phyloP scores from a whole-genome alignment of 352 stramenopile species.

The Globisporangium carolinianum region DNA sequence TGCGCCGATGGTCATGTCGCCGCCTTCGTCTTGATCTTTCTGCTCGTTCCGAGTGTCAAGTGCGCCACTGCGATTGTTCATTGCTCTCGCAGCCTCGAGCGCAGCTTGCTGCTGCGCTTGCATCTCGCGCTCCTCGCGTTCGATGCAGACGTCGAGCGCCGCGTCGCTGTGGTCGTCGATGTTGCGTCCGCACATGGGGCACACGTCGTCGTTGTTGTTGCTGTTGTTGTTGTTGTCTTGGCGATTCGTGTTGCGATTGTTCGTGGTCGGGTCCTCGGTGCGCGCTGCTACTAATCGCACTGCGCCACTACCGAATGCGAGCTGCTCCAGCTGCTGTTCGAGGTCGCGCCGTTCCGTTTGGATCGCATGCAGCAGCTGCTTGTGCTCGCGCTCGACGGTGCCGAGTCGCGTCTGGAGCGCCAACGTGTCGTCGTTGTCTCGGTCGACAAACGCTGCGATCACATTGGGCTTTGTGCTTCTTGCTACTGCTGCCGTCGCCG shows the following conservation, averaged over 20 bases:
- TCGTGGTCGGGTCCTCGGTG: not conserved
- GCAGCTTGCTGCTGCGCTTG: constrained; percentile 1
- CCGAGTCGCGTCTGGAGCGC: constrained; percentile 3
- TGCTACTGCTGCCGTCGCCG: not conserved
- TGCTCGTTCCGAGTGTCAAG: constrained; percentile 1
- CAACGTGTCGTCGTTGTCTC: not conserved
- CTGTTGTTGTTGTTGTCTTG: constrained; percentile 2
- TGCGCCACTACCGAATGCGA: not conserved
- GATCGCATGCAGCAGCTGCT: constrained; percentile 10
- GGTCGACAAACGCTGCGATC: not conserved
- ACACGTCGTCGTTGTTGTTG: not conserved
- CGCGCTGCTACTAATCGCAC: too few relatives aligned
- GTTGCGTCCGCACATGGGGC: constrained; percentile 13
- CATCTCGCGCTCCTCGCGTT: constrained; percentile 12
- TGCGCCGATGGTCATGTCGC: not conserved
- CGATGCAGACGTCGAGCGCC: constrained; percentile 13
- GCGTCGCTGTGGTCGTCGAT: constrained; percentile 15
- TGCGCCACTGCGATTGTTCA: not conserved
- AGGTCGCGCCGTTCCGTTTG: constrained; percentile 12
- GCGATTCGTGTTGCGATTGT: too few relatives aligned
- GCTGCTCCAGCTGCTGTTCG: constrained; percentile 10
- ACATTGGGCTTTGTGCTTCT: not conserved
- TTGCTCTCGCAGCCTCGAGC: too few relatives aligned
- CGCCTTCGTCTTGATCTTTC: not conserved
- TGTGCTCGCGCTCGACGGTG: constrained; percentile 10